Evolutionary conservation across 768 basidiomycete species (phyloP), one percentile per base, ranked within the genome.

Genomic region (Amanita fuliginea): DNA sequence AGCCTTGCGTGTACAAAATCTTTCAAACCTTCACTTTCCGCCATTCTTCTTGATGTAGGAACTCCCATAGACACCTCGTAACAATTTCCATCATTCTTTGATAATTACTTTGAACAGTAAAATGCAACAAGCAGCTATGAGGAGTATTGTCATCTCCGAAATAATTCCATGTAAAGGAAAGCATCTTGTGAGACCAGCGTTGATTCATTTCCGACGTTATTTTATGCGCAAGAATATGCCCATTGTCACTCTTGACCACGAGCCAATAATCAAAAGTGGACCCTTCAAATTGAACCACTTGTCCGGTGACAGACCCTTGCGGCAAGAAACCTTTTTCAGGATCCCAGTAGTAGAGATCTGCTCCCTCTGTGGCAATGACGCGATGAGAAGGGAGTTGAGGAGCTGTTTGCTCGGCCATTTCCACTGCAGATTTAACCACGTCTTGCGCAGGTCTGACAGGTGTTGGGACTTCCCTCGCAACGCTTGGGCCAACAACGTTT

Each of bases 121-220:
- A 93, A 51, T 80, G 74, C 53, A 97, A 74, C 19, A 89, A 80
- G 91, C 93, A 98, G 48, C 90, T 87, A 56, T 73, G 77, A 54
- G 79, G 75, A 19, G 65, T 65, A 24, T 73, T 72, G 26, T 69
- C 64, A n/a, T 72, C 73, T 35, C 71, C 70, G 36, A 75, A 60
- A 61, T 90, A 73, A 55, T 93, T 95, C 88, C 96, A 98, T 26
- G 93, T 94, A 57, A 97, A 74, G 3, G 93, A 86, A 42, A 64
- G 61, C 61, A 80, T 74, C 51, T 74, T 76, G 28, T 64, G 63
- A 5, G 82, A 75, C 73, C 77, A 83, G 32, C 75, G 73, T 57
- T 81, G 80, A 56, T 86, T 90, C 79, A 87, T 83, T 34, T 83
- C 75, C 4, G 77, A 68, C 18, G 70, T 63, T 45, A 91, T 73